These are phyloP conservation scores for Akanthomyces lecanii DNA, from an alignment of 2,329 filamentous ascomycete genomes.

Conservation along the genomic window DNA sequence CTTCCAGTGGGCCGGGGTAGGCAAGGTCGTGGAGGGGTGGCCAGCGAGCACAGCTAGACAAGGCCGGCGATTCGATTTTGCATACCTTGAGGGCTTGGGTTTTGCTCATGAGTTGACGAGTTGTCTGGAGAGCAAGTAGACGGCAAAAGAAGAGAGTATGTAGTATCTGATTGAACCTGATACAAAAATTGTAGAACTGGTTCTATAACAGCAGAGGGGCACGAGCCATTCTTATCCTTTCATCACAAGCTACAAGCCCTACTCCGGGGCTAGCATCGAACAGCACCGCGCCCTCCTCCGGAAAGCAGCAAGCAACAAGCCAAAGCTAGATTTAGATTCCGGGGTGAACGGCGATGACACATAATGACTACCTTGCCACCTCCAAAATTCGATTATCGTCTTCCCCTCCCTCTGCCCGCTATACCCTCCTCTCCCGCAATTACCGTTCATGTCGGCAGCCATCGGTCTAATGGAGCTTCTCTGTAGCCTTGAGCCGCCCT, in stretches of 20 bases:
- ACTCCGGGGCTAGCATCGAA: neutral
- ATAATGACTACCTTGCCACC: constrained; percentile 12
- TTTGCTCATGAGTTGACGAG: neutral
- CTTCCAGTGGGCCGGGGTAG: constrained; percentile 9
- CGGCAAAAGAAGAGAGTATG: too few species aligned
- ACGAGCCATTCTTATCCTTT: neutral
- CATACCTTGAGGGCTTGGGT: neutral
- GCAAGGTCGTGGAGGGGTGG: neutral
- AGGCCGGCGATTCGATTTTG: neutral
- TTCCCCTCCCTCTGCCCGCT: neutral
- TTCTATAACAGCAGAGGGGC: neutral
- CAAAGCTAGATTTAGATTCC: neutral
- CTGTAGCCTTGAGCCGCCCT: neutral
- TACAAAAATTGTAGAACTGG: neutral
- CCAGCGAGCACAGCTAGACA: neutral
- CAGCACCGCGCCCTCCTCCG: neutral
- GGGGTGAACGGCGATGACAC: constrained; percentile 5
- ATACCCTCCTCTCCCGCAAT: neutral
- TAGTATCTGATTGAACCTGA: too few species aligned
- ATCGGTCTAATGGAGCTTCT: constrained; percentile 14
- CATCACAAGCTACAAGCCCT: neutral
- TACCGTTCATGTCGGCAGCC: constrained; percentile 3
- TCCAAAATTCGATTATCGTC: too few species aligned
- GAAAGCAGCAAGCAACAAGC: neutral
- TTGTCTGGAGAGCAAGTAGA: too few species aligned